These are phyloP conservation scores for Beta vulgaris DNA, from an alignment of 148 eudicot genomes.

Conservation along the genomic window DNA sequence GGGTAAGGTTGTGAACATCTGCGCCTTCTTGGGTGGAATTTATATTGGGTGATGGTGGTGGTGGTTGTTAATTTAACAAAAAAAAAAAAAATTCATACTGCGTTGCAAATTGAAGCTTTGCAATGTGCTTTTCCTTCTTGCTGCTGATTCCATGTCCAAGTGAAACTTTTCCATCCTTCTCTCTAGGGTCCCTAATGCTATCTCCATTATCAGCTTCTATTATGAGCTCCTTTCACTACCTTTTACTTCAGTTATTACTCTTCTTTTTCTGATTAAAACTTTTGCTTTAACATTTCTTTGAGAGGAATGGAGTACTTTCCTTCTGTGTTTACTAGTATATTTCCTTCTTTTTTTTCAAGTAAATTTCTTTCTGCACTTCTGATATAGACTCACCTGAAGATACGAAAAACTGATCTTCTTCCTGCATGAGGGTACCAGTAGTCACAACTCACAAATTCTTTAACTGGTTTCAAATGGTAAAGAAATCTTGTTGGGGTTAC, in stretches of 20 bases:
- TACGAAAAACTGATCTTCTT: background rate
- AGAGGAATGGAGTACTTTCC: background rate
- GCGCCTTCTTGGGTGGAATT: background rate
- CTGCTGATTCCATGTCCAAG: slow-evolving; percentile 7
- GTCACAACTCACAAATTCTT: too few species aligned
- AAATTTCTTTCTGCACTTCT: background rate
- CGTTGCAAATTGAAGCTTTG: background rate
- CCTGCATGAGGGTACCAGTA: background rate
- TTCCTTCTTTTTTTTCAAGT: too few species aligned
- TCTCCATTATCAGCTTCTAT: background rate
- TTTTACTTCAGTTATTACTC: background rate
- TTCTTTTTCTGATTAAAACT: background rate
- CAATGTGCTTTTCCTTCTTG: background rate
- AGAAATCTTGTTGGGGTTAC: background rate
- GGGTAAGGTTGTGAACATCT: background rate
- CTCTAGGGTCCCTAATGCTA: background rate
- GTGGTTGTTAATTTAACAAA: background rate
- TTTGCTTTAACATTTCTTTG: background rate
- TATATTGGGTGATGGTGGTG: background rate
- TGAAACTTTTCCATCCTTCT: background rate
- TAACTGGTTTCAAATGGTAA: background rate
- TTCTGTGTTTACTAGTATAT: too few species aligned
- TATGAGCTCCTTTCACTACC: background rate
- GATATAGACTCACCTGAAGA: background rate
- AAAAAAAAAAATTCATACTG: background rate